A percentile compares a stretch with the other conserved stretches of the same genome.
These are phyloP conservation scores for Teratosphaeria viscida DNA, from an alignment of 2,329 filamentous ascomycete genomes.

Conservation along the genomic window DNA sequence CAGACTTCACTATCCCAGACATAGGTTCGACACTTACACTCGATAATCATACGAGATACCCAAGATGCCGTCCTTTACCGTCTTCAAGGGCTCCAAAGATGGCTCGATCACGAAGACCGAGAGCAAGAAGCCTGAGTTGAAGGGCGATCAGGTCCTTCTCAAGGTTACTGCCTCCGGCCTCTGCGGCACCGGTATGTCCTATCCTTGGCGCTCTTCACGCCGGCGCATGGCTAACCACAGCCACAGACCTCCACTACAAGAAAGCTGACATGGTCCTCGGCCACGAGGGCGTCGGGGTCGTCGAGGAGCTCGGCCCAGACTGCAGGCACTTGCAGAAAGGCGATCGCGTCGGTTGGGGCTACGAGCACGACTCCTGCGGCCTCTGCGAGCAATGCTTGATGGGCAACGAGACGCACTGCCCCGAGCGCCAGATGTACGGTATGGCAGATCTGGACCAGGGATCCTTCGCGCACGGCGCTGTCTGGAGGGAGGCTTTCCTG, in stretches of 20 bases:
- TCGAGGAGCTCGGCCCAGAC: slow-evolving; percentile 38
- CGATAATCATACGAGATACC: background rate
- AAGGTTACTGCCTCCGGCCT: slow-evolving; percentile 56
- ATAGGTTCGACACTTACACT: background rate
- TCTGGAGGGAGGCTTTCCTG: slow-evolving; percentile 40
- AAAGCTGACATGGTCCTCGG: slow-evolving; percentile 38
- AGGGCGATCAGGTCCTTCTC: slow-evolving; percentile 48
- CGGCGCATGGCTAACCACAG: background rate
- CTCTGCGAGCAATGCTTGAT: slow-evolving; percentile 36
- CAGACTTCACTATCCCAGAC: background rate
- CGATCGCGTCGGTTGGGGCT: slow-evolving; percentile 43
- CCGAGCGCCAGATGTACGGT: slow-evolving; percentile 34
- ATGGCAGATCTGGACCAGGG: slow-evolving; percentile 37
- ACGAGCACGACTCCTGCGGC: slow-evolving; percentile 36
- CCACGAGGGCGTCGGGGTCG: slow-evolving; percentile 45
- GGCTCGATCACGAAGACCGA: slow-evolving; percentile 44
- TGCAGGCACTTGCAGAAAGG: slow-evolving; percentile 40
- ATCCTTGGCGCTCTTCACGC: background rate
- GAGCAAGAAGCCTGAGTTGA: slow-evolving; percentile 37
- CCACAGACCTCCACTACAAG: slow-evolving; percentile 32
- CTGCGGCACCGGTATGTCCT: slow-evolving; percentile 45
- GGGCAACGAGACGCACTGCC: slow-evolving; percentile 36
- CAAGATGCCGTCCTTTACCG: slow-evolving; percentile 42
- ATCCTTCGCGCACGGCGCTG: slow-evolving; percentile 34
- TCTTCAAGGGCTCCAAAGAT: slow-evolving; percentile 52